These are phyloP conservation scores for Camellia lanceoleosa DNA, from an alignment of 148 eudicot species.

Conservation along the genomic window DNA sequence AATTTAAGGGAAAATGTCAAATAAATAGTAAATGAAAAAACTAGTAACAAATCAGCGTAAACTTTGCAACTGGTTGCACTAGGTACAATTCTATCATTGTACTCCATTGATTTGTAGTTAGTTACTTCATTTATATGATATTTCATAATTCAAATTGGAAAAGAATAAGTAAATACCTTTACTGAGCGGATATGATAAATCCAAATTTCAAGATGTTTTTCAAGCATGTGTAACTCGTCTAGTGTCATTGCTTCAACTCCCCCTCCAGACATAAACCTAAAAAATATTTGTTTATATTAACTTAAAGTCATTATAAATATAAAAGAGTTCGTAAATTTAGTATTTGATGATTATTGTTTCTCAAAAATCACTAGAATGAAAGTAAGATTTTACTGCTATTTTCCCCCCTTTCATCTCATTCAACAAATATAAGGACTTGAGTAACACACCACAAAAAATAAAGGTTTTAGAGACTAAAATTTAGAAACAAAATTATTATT, in stretches of 20 bases:
- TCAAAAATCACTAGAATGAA: too few relatives aligned
- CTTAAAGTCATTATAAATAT: neutral
- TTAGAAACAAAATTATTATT: too few relatives aligned
- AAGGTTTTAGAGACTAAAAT: too few relatives aligned
- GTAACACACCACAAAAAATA: too few relatives aligned
- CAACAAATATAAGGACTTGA: too few relatives aligned
- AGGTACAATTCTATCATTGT: too few relatives aligned
- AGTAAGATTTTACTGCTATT: too few relatives aligned
- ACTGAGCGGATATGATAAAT: conserved; percentile 76
- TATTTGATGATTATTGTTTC: neutral
- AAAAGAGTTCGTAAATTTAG: too few relatives aligned
- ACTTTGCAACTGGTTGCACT: too few relatives aligned
- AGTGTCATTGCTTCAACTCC: conserved; percentile 67
- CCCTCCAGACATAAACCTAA: conserved; percentile 68
- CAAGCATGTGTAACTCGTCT: conserved; percentile 75
- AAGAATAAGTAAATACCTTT: conserved; percentile 42
- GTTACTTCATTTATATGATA: too few relatives aligned
- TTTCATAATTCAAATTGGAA: neutral
- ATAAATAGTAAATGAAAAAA: neutral
- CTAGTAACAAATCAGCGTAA: neutral
- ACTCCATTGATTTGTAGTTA: too few relatives aligned
- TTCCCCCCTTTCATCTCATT: too few relatives aligned
- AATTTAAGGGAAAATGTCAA: neutral
- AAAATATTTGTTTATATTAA: neutral
- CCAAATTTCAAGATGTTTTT: conserved; percentile 86